Percentiles rank a stretch among this genome's conserved stretches.
These are phyloP conservation scores for Ilyonectria destructans DNA, from an alignment of 2,329 filamentous ascomycete species.

Conservation along the genomic window DNA sequence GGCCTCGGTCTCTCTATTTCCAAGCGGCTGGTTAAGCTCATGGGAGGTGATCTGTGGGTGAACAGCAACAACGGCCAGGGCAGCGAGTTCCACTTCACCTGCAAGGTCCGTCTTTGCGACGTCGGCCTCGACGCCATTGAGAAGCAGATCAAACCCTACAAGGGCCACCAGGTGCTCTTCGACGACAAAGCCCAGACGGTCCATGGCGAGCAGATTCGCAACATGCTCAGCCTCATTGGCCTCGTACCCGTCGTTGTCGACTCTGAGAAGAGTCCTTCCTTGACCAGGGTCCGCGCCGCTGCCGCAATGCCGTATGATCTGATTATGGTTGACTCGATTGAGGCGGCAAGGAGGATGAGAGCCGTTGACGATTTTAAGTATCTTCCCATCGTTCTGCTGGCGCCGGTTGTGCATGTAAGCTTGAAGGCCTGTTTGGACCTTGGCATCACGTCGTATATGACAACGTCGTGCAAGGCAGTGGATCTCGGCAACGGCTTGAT, in stretches of 20 bases:
- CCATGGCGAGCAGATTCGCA: constrained; percentile 81
- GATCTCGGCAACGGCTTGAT: constrained; percentile 97
- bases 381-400: constrained; percentile 93
- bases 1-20: constrained; percentile 96
- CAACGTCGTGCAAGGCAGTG: constrained; percentile 93
- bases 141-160: constrained; percentile 91
- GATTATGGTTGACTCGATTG: constrained; percentile 94
- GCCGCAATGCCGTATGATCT: constrained; percentile 87
- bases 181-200: constrained; percentile 91
- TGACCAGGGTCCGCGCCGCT: constrained; percentile 67
- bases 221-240: constrained; percentile 84
- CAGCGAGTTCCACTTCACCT: constrained; percentile 97
- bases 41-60: constrained; percentile 98
- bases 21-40: constrained; percentile 93
- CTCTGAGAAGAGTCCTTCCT: constrained; percentile 77
- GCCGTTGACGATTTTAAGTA: constrained; percentile 97
- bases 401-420: constrained; percentile 90
- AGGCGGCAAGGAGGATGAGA: constrained; percentile 88
- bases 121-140: constrained; percentile 84
- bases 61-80: constrained; percentile 92
- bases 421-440: constrained; percentile 95
- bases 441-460: constrained; percentile 98
- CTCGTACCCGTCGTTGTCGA: constrained; percentile 87
- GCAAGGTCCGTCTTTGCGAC: constrained; percentile 87
- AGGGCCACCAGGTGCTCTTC: constrained; percentile 92